Conservation (phyloP, 2,329 filamentous ascomycete genomes). For the Ascochyta koolunga region DNA sequence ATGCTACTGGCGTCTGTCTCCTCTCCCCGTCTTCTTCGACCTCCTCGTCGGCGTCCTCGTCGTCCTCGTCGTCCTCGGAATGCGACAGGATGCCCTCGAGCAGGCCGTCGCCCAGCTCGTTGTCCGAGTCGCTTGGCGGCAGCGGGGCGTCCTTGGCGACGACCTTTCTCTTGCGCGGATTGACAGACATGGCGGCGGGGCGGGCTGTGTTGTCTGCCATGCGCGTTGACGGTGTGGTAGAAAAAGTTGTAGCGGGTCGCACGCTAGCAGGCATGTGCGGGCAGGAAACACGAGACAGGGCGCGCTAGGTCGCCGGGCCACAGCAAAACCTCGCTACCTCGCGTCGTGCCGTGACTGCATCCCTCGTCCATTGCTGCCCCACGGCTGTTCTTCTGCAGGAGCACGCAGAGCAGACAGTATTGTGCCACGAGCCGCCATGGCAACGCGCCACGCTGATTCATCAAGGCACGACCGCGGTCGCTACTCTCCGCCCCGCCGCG, state of each 20-base stretch:
- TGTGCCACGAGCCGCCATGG: conserved; percentile 40
- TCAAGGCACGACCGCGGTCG: conserved; percentile 62
- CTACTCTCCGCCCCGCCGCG: conserved; percentile 45
- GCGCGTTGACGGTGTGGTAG: too few species aligned
- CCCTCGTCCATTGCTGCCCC: too few species aligned
- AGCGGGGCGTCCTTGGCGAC: conserved; percentile 44
- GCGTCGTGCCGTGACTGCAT: not conserved
- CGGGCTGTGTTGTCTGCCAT: conserved; percentile 6
- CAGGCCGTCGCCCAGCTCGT: conserved; percentile 47
- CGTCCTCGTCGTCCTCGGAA: conserved; percentile 40
- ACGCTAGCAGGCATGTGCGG: not conserved
- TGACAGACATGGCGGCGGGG: conserved; percentile 46
- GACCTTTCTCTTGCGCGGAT: conserved; percentile 58
- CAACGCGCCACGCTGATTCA: conserved; percentile 72
- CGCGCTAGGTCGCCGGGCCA: not conserved
- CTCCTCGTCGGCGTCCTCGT: conserved; percentile 26
- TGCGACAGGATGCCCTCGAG: conserved; percentile 52
- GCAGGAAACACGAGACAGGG: too few species aligned
- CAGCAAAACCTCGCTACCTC: conserved; percentile 1
- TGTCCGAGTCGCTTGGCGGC: conserved; percentile 37
- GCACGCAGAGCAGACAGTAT: conserved; percentile 25
- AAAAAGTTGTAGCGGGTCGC: conserved; percentile 32
- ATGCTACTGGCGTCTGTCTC: conserved; percentile 42
- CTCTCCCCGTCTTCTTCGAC: conserved; percentile 29
- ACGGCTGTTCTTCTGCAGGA: too few species aligned